Percentiles rank a stretch among this genome's conserved stretches.
Conservation (phyloP, 169 alveolate genomes). For the Perkinsus olseni region DNA sequence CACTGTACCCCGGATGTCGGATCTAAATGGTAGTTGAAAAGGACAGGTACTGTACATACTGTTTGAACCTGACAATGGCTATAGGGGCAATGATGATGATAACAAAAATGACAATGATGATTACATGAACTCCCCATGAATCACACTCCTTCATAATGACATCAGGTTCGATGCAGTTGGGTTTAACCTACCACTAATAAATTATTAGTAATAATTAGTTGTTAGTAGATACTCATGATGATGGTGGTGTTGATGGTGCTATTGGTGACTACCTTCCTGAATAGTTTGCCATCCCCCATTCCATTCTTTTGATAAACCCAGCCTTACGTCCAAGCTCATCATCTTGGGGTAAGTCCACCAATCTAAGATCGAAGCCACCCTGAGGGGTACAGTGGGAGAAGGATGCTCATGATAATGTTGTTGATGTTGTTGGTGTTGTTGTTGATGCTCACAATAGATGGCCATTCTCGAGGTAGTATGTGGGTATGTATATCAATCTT, state of each 20-base stretch:
- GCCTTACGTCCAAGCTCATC: neutral
- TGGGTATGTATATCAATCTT: constrained; percentile 11
- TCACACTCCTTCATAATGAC: neutral
- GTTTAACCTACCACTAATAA: neutral
- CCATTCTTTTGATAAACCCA: constrained; percentile 4
- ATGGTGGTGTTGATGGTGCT: too few relatives aligned
- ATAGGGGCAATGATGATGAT: neutral
- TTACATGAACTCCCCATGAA: neutral
- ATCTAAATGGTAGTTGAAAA: neutral
- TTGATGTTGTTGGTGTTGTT: neutral
- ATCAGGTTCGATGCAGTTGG: neutral
- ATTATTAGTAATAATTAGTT: too few relatives aligned
- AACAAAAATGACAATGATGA: neutral
- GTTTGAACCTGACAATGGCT: neutral
- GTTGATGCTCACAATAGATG: neutral
- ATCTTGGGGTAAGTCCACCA: neutral
- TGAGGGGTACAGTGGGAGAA: neutral
- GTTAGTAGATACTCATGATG: too few relatives aligned
- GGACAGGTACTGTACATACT: constrained; percentile 4
- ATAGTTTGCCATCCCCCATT: constrained; percentile 1
- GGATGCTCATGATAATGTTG: neutral
- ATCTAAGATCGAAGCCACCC: neutral
- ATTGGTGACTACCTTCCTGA: neutral
- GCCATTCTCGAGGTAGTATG: neutral
- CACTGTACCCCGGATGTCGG: constrained; percentile 3